Percentiles rank a stretch among this genome's conserved stretches.
phyloP scores from a whole-genome alignment of 139 green algal species.

The Eudorina sp. region DNA sequence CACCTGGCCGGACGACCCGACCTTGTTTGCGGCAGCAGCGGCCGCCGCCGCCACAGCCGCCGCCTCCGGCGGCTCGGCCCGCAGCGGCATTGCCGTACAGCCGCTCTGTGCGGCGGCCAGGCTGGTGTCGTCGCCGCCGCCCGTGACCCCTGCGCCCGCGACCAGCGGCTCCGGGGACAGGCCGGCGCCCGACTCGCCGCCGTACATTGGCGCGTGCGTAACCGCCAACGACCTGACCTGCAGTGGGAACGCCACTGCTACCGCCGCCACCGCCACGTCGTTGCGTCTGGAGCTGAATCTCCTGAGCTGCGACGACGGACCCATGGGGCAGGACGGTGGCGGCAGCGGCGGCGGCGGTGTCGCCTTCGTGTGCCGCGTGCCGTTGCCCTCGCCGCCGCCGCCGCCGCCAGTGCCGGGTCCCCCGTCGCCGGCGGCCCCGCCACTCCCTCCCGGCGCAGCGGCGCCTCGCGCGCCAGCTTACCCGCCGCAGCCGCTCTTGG shows the following conservation, averaged over 20 bases:
- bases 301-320: neutral
- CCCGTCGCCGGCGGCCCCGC: neutral
- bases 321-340: neutral
- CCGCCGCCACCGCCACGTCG: neutral
- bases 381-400: neutral
- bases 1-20: neutral
- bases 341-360: neutral
- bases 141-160: too few species aligned
- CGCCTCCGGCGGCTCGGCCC: neutral
- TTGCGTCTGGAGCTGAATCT: slow-evolving; percentile 1
- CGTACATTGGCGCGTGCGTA: too few species aligned
- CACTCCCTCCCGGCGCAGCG: neutral
- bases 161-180: too few species aligned
- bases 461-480: neutral
- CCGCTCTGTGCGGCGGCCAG: neutral
- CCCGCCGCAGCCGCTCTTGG: neutral
- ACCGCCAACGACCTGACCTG: too few species aligned
- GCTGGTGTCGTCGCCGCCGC: neutral
- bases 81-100: neutral
- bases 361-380: slow-evolving; percentile 30
- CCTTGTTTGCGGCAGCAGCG: too few species aligned
- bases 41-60: neutral
- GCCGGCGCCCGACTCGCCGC: too few species aligned
- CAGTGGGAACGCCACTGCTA: neutral
- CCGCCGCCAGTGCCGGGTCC: neutral